phyloP scores from a whole-genome alignment of 2,329 filamentous ascomycete genomes.

The Penicillium sp. region DNA sequence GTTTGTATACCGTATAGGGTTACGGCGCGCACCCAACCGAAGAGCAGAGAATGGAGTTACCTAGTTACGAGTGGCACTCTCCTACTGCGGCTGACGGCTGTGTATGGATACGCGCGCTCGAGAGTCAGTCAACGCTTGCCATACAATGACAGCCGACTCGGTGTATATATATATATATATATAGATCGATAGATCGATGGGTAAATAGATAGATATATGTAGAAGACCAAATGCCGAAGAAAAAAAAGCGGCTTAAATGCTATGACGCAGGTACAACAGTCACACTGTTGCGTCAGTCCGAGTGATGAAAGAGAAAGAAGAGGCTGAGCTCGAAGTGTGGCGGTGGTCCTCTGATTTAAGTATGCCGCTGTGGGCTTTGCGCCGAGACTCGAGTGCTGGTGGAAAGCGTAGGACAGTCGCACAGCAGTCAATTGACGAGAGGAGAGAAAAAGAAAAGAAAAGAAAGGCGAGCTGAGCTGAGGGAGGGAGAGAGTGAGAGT shows the following conservation, averaged over 20 bases:
- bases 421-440: background rate
- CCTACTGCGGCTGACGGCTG: background rate
- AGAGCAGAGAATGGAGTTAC: background rate
- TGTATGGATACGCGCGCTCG: background rate
- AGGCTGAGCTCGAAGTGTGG: conserved; percentile 10
- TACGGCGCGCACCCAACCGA: background rate
- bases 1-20: background rate
- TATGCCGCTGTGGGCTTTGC: background rate
- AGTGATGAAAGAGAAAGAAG: background rate
- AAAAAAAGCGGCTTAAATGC: background rate
- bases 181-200: background rate
- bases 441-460: background rate
- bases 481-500: background rate
- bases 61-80: background rate
- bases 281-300: background rate
- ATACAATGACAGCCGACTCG: background rate
- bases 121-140: background rate
- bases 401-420: too few relatives aligned
- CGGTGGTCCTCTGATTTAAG: conserved; percentile 9
- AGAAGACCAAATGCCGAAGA: background rate
- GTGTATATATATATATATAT: background rate
- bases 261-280: background rate
- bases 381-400: too few relatives aligned
- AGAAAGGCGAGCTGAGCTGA: background rate
- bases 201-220: background rate